Conservation (phyloP, 192 early-diverging fungal genomes). For the Lobosporangium transversale region DNA sequence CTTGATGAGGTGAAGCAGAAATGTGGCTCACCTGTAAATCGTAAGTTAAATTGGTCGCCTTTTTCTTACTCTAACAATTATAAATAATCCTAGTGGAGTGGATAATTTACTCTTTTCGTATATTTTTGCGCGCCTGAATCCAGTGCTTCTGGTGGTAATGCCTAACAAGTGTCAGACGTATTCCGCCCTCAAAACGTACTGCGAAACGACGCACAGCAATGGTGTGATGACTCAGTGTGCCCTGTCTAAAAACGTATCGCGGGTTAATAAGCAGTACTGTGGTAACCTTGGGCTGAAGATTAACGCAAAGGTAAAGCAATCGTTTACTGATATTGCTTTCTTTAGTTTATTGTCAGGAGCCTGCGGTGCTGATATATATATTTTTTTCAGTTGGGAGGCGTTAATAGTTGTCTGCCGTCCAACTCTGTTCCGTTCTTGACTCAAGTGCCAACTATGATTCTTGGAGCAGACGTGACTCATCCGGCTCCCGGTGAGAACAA, state of each 20-base stretch:
- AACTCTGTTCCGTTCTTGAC: slow-evolving; percentile 18
- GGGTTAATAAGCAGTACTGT: slow-evolving; percentile 74
- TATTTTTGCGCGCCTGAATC: slow-evolving; percentile 4
- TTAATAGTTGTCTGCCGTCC: slow-evolving; percentile 57
- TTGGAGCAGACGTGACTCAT: slow-evolving; percentile 91
- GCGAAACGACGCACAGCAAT: slow-evolving; percentile 12
- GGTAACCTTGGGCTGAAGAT: slow-evolving; percentile 92
- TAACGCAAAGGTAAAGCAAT: slow-evolving; percentile 64
- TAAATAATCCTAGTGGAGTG: slow-evolving; percentile 63
- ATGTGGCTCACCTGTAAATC: slow-evolving; percentile 47
- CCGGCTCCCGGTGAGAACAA: slow-evolving; percentile 66
- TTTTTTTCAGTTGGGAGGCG: slow-evolving; percentile 82
- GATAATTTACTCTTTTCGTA: slow-evolving; percentile 57
- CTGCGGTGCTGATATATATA: slow-evolving; percentile 47
- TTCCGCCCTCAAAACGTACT: slow-evolving; percentile 31
- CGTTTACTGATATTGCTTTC: not conserved
- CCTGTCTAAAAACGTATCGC: slow-evolving; percentile 41
- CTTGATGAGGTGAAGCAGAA: slow-evolving; percentile 65
- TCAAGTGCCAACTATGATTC: slow-evolving; percentile 73
- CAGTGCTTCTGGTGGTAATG: slow-evolving; percentile 41
- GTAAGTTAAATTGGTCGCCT: slow-evolving; percentile 7
- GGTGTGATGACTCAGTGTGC: slow-evolving; percentile 53
- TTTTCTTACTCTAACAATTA: not conserved
- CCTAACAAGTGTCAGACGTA: slow-evolving; percentile 34
- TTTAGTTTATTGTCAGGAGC: no score